Conservation (phyloP, 1,139 yeast genomes). For the Saccharomycopsis hybrid region DNA sequence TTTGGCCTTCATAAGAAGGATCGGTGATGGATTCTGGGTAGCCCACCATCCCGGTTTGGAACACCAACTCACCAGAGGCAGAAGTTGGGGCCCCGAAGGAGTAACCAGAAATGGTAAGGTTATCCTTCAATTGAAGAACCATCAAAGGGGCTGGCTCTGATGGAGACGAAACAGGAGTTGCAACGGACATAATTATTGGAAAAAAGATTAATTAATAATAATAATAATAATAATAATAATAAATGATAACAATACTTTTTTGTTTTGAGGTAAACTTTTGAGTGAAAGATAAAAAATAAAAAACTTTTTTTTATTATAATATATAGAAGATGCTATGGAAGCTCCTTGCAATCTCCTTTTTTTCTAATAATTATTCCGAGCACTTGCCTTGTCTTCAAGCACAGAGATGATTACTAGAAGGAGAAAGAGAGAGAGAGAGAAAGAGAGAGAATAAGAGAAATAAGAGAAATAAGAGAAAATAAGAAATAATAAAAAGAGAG, state of each 20-base stretch:
- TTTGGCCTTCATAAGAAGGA: conserved; percentile 98
- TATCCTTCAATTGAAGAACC: conserved; percentile 90
- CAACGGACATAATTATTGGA: conserved; percentile 5
- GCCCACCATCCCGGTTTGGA: conserved; percentile 99
- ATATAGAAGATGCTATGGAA: no score
- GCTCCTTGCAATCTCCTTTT: neutral
- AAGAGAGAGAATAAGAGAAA: neutral
- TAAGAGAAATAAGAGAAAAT: neutral
- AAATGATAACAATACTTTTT: no score
- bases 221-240: no score
- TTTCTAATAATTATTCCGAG: neutral
- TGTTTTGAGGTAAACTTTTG: no score
- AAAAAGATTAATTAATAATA: neutral
- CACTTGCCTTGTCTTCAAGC: neutral
- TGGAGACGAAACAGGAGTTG: conserved; percentile 84
- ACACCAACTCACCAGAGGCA: conserved; percentile 95
- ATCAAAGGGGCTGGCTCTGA: conserved; percentile 74
- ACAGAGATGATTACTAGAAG: neutral
- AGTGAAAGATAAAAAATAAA: no score
- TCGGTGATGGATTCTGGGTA: conserved; percentile 98
- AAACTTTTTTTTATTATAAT: no score
- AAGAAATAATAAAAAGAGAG: no score
- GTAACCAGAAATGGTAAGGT: conserved; percentile 86
- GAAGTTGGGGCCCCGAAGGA: conserved; percentile 92
- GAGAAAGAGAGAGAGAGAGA: conserved; percentile 1